Evolutionary conservation across 192 early-diverging fungal species (phyloP), one percentile per base, ranked within the genome.

Genomic region (Allomyces macrogynus): DNA sequence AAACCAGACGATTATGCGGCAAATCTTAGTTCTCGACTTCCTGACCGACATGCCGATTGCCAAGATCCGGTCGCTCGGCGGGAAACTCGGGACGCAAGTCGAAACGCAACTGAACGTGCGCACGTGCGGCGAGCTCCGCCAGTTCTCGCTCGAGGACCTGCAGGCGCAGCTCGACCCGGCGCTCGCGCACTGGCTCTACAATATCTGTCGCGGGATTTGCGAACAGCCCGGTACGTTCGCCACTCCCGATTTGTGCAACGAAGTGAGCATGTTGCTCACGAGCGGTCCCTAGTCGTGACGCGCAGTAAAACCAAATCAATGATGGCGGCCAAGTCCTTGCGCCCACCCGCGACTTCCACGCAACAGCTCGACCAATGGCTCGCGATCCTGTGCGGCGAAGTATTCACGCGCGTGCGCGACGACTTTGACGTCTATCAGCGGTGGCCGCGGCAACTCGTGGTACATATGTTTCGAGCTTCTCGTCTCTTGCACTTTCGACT

Each of bases 31-130:
- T 4, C 67, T 75, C 0, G 40, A 67, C 1, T 88, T 89, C 67
- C 79, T 97, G 74, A 32, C 74, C 12, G 64, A 72, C 18, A 68
- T 88, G 4, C 86, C 89, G 1, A 76, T 94, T 26, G 68, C 70
- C 57, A 88, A 88, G 67, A 94, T 97, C 57, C 82, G 88, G 16
- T 84, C 82, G 54, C 70, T 97, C 23, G 94, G 94, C 23, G 94
- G 93, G 18, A 88, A 88, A 67, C 77, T 92, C 10, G 94, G 94
- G 4, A 66, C 72, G 8, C 75, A 86, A 57, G 78, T 97, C 0
- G 86, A 78, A 27, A 66, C 70, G 1, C 80, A 79, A 25, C 77
- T 88, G 40, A 77, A 78, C 22, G 72, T 86, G 1, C 69, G 76
- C 24, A 80, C 66, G 9, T 81, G 82, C n/a, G 74, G 81, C 12